Evolutionary conservation across 192 early-diverging fungal genomes (phyloP).

Genomic region (Linnemannia zychae): DNA sequence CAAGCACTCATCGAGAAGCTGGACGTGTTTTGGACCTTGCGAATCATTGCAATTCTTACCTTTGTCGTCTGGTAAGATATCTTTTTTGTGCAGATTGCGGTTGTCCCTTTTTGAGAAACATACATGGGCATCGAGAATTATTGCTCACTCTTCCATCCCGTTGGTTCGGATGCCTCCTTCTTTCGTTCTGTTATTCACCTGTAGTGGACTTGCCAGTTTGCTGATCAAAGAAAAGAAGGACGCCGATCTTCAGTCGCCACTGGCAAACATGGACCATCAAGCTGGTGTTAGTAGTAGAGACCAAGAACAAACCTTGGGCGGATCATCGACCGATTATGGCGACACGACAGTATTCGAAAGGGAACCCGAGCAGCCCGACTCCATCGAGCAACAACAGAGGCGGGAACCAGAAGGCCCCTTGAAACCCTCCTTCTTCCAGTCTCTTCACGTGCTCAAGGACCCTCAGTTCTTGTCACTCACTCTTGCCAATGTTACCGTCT

Average conservation of each 20-base stretch:
- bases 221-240: slow-evolving; percentile 32
- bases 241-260: neutral
- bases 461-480: slow-evolving; percentile 40
- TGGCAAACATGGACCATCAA: neutral
- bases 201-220: slow-evolving; percentile 27
- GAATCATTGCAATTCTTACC: slow-evolving; percentile 51
- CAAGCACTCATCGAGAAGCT: slow-evolving; percentile 44
- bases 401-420: neutral
- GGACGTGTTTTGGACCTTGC: slow-evolving; percentile 56
- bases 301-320: neutral
- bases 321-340: neutral
- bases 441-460: slow-evolving; percentile 44
- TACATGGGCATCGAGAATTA: neutral
- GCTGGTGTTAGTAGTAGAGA: neutral
- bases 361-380: neutral
- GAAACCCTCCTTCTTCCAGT: slow-evolving; percentile 27
- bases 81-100: neutral
- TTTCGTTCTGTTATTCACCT: too few species aligned
- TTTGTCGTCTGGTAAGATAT: slow-evolving; percentile 54
- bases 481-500: slow-evolving; percentile 36
- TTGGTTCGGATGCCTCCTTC: too few species aligned
- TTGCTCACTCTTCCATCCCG: too few species aligned
- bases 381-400: neutral
- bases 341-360: neutral
- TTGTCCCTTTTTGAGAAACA: neutral